phyloP scores from a whole-genome alignment of 768 basidiomycete species.

The Sistotremastrum niveocremeum region DNA sequence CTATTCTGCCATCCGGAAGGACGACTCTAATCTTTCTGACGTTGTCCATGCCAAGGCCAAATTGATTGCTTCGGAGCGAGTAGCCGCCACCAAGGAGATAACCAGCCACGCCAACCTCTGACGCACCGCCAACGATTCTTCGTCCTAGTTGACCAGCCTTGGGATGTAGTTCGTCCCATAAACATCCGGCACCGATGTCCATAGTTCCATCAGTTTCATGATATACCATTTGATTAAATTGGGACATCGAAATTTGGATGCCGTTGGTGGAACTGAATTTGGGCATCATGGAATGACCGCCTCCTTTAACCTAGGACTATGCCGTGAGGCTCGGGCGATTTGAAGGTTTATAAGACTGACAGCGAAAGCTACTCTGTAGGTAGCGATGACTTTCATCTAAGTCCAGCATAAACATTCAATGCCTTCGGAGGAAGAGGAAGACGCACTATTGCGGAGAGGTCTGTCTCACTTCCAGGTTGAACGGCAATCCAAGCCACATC shows the following conservation, averaged over 20 bases:
- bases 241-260: conserved; percentile 16
- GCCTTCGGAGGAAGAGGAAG: too few species aligned
- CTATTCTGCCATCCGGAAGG: conserved; percentile 14
- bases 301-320: conserved; percentile 17
- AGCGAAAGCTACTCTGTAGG: too few species aligned
- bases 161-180: conserved; percentile 14
- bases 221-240: conserved; percentile 13
- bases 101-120: conserved; percentile 19
- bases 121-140: conserved; percentile 15
- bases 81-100: conserved; percentile 23
- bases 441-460: too few species aligned
- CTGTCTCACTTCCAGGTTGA: too few species aligned
- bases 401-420: too few species aligned
- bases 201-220: conserved; percentile 8
- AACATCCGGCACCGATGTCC: conserved; percentile 15
- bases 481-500: too few species aligned
- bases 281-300: conserved; percentile 18
- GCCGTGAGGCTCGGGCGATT: too few species aligned
- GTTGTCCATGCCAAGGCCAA: conserved; percentile 22
- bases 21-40: conserved; percentile 16
- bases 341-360: too few species aligned
- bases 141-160: not conserved
- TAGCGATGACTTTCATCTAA: too few species aligned
- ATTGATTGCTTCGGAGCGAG: conserved; percentile 19
- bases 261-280: conserved; percentile 21